These are phyloP conservation scores for Globisporangium rhizosaccharum DNA, from an alignment of 352 stramenopile genomes.

Conservation along the genomic window DNA sequence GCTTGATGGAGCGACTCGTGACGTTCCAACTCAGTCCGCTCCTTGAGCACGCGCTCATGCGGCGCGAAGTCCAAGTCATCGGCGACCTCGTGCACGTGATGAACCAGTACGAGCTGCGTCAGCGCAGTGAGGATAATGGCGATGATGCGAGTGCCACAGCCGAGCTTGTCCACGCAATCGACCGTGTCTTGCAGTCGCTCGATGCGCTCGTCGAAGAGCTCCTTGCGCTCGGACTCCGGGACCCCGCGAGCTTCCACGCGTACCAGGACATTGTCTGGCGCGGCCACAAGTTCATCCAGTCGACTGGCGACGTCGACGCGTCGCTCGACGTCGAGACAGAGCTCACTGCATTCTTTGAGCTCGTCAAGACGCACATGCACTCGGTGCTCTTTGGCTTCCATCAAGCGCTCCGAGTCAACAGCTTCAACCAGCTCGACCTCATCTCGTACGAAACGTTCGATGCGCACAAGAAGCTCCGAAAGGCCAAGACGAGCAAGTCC, in stretches of 20 bases:
- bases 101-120: slow-evolving; percentile 38
- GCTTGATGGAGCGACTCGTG: slow-evolving; percentile 62
- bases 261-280: slow-evolving; percentile 88
- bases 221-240: slow-evolving; percentile 47
- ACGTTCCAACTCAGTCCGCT: slow-evolving; percentile 76
- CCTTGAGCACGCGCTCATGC: slow-evolving; percentile 57
- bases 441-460: slow-evolving; percentile 74
- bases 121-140: neutral
- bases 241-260: slow-evolving; percentile 57
- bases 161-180: slow-evolving; percentile 20
- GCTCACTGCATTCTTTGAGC: slow-evolving; percentile 36
- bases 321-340: slow-evolving; percentile 18
- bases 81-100: slow-evolving; percentile 45
- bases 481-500: slow-evolving; percentile 13
- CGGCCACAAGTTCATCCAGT: slow-evolving; percentile 46
- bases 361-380: slow-evolving; percentile 67
- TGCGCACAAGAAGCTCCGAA: slow-evolving; percentile 52
- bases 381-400: slow-evolving; percentile 70
- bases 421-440: slow-evolving; percentile 70
- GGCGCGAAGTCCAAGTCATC: slow-evolving; percentile 62
- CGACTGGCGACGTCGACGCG: slow-evolving; percentile 10
- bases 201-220: slow-evolving; percentile 53
- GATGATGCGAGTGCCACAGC: neutral
- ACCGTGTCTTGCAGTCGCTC: slow-evolving; percentile 30
- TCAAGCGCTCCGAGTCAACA: slow-evolving; percentile 70